Evolutionary conservation across 2,329 filamentous ascomycete species (phyloP).

Genomic region (Rhinocladiella mackenziei): DNA sequence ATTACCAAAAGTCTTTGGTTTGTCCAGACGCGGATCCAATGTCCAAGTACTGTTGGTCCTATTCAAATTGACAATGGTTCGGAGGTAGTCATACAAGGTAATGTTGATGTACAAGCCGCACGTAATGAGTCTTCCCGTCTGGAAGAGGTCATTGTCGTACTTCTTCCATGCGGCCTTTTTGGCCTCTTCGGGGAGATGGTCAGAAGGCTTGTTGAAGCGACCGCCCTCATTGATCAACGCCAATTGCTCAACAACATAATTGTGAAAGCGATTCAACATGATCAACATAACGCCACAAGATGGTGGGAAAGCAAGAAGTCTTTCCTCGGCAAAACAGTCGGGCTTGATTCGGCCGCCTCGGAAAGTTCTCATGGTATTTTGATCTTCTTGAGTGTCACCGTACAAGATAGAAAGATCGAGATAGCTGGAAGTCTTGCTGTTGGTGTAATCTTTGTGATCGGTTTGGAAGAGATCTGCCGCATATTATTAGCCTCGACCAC

Average conservation of each 20-base stretch:
- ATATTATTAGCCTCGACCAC: too few relatives aligned
- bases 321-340: slow-evolving; percentile 67
- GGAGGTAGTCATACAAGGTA: slow-evolving; percentile 71
- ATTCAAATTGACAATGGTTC: slow-evolving; percentile 71
- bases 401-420: slow-evolving; percentile 69
- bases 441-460: slow-evolving; percentile 56
- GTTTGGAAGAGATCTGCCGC: slow-evolving; percentile 64
- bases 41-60: slow-evolving; percentile 73
- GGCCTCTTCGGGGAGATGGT: slow-evolving; percentile 49
- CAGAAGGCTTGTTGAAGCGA: slow-evolving; percentile 65
- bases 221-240: slow-evolving; percentile 81
- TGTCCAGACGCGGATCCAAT: slow-evolving; percentile 69
- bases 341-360: slow-evolving; percentile 68
- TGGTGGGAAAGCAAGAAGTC: slow-evolving; percentile 66
- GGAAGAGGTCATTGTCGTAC: slow-evolving; percentile 73
- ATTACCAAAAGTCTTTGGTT: slow-evolving; percentile 54
- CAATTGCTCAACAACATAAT: slow-evolving; percentile 74
- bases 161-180: slow-evolving; percentile 56
- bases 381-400: slow-evolving; percentile 54
- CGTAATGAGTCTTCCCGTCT: slow-evolving; percentile 71
- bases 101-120: slow-evolving; percentile 76
- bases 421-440: slow-evolving; percentile 66
- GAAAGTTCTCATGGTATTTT: slow-evolving; percentile 56
- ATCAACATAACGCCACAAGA: slow-evolving; percentile 67
- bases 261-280: slow-evolving; percentile 76